These are phyloP conservation scores for Trichophaea hybrida DNA, from an alignment of 2,329 filamentous ascomycete species.

Conservation along the genomic window DNA sequence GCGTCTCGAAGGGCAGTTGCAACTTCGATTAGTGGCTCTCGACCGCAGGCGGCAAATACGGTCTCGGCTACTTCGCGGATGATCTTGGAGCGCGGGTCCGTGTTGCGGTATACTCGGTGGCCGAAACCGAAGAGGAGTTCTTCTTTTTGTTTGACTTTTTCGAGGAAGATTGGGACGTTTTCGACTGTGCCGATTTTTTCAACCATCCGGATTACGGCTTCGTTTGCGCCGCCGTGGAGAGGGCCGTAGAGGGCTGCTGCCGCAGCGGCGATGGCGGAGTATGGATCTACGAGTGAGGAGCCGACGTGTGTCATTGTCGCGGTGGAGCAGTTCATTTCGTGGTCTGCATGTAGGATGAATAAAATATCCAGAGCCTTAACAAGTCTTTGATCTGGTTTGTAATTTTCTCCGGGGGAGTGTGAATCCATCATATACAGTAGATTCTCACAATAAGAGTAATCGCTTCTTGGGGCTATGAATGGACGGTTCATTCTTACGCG, in stretches of 20 bases:
- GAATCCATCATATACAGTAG: constrained; percentile 42
- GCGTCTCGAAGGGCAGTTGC: constrained; percentile 35
- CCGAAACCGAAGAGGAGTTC: constrained; percentile 43
- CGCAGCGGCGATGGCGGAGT: constrained; percentile 39
- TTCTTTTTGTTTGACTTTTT: constrained; percentile 39
- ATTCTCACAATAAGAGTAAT: constrained; percentile 41
- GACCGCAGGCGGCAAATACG: constrained; percentile 38
- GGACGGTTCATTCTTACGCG: constrained; percentile 40
- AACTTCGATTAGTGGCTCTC: constrained; percentile 40
- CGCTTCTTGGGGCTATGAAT: constrained; percentile 38
- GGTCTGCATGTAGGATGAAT: constrained; percentile 44
- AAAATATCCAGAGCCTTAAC: constrained; percentile 40
- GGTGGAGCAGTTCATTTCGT: constrained; percentile 45
- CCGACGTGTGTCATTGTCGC: constrained; percentile 44
- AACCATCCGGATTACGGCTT: constrained; percentile 42
- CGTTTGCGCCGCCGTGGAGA: constrained; percentile 46
- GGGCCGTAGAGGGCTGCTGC: constrained; percentile 43
- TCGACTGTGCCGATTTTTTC: constrained; percentile 39
- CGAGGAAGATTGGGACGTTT: constrained; percentile 39
- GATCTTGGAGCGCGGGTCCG: constrained; percentile 40
- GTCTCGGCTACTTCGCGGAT: constrained; percentile 39
- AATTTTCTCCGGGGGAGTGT: constrained; percentile 35
- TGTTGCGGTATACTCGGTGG: constrained; percentile 42
- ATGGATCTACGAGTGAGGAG: constrained; percentile 42
- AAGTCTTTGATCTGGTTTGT: constrained; percentile 38